Evolutionary conservation across 106 monocot species (phyloP), one percentile per base, ranked within the genome.

Genomic region (Phalaenopsis aphrodite): DNA sequence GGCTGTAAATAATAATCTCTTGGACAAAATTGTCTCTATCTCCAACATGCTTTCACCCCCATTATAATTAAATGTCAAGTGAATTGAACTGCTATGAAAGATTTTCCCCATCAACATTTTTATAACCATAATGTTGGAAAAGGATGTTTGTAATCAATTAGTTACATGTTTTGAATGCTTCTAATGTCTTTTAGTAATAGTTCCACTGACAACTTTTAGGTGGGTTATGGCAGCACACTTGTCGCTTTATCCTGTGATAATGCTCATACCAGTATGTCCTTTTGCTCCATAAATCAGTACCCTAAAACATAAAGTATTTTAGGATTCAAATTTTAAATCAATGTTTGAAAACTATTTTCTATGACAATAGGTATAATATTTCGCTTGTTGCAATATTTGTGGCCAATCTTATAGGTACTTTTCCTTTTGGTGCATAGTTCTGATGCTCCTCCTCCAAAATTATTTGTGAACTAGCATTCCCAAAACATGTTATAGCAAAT

Each of bases 161-260:
- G 74, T 41, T 41, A n/a, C 72, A 82, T 42, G 8, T 71, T 82
- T 81, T 75, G 37, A 84, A 79, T 72, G 42, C 58, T 78, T 14
- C 55, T 8, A 18, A 16, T 55, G 55, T 48, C 43, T 87, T 61
- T 41, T 84, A 96, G 96, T 88, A 81, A 41, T 88, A 55, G 82
- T 88, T 81, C 88, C 97, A 45, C 87, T 98, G 84, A 87, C 97
- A 80, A 92, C 97, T 41, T 98, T 98, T 91, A 94, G 94, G 81
- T 98, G 90, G 94, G 94, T 94, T 67, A 82, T 90, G 72, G 88
- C 97, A n/a, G 87, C 92, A 82, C 97, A 98, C 77, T 82, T 98
- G 49, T 94, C 97, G 46, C 92, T 98, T 73, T 98, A 94, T 84
- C 97, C 97, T 58, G 81, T 78, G 58, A 84, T 98, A 39, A 84